Evolutionary conservation across 139 green algal species (phyloP).

Genomic region (Chlorella sorokiniana): DNA sequence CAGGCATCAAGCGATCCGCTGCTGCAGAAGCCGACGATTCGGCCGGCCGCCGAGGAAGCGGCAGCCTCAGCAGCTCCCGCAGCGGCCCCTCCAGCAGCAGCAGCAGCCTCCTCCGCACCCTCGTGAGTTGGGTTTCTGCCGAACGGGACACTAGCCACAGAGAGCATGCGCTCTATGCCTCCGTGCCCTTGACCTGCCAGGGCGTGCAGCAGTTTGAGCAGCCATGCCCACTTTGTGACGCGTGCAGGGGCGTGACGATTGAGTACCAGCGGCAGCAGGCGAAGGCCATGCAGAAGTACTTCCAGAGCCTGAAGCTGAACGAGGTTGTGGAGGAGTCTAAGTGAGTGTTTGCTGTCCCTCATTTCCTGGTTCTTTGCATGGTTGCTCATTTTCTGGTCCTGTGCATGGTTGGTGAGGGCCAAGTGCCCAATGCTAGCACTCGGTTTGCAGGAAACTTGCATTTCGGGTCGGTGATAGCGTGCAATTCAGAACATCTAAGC

Average conservation of each 20-base stretch:
- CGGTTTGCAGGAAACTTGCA: neutral
- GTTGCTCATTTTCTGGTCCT: neutral
- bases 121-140: conserved; percentile 5
- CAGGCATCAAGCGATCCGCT: conserved; percentile 35
- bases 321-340: conserved; percentile 47
- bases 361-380: neutral
- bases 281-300: conserved; percentile 93
- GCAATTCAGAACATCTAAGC: conserved; percentile 38
- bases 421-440: neutral
- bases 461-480: conserved; percentile 21
- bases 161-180: too few relatives aligned
- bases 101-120: conserved; percentile 4
- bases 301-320: conserved; percentile 63
- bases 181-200: too few relatives aligned
- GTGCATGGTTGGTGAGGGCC: neutral
- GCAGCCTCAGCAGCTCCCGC: neutral
- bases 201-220: too few relatives aligned
- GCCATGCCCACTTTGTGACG: neutral
- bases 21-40: conserved; percentile 33
- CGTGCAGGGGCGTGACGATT: conserved; percentile 67
- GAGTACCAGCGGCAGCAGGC: conserved; percentile 89
- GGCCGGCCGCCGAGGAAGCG: neutral
- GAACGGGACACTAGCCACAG: too few relatives aligned
- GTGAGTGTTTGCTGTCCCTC: too few relatives aligned
- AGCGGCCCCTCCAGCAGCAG: neutral